These are phyloP conservation scores for Flammula alnicola DNA, from an alignment of 1,284 basidiomycete genomes.

Conservation along the genomic window DNA sequence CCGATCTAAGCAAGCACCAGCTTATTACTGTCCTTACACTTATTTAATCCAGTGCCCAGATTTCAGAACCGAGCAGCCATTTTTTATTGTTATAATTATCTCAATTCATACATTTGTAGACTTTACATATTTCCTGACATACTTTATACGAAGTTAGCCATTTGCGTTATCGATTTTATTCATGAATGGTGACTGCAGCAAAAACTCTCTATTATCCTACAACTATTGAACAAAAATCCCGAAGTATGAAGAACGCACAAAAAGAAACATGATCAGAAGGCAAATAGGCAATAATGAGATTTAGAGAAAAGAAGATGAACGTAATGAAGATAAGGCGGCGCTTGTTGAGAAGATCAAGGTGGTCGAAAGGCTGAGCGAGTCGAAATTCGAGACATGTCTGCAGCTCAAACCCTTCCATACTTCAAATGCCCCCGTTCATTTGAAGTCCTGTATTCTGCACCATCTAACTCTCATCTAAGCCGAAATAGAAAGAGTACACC, in stretches of 20 bases:
- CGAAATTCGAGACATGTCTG: not conserved
- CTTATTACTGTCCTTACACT: conserved; percentile 40
- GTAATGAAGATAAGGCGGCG: conserved; percentile 17
- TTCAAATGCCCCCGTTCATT: no score
- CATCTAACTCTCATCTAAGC: not conserved
- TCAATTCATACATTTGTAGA: conserved; percentile 15
- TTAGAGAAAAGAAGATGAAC: conserved; percentile 16
- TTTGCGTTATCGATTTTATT: conserved; percentile 10
- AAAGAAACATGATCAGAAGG: conserved; percentile 27
- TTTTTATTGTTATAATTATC: conserved; percentile 27
- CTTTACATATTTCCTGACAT: conserved; percentile 17
- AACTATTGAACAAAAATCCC: conserved; percentile 30
- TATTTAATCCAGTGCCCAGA: no score
- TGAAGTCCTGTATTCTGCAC: not conserved
- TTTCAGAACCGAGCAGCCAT: no score
- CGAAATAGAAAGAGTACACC: conserved; percentile 1
- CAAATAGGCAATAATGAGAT: conserved; percentile 32
- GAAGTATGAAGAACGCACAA: conserved; percentile 32
- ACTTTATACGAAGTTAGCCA: conserved; percentile 13
- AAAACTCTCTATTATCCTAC: conserved; percentile 30
- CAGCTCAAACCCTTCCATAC: no score
- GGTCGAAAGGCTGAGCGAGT: not conserved
- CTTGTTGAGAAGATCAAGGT: not conserved
- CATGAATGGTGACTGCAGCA: not conserved
- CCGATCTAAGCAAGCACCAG: conserved; percentile 30